phyloP scores from a whole-genome alignment of 495 filamentous ascomycete genomes.

The Xylaria telfairii region DNA sequence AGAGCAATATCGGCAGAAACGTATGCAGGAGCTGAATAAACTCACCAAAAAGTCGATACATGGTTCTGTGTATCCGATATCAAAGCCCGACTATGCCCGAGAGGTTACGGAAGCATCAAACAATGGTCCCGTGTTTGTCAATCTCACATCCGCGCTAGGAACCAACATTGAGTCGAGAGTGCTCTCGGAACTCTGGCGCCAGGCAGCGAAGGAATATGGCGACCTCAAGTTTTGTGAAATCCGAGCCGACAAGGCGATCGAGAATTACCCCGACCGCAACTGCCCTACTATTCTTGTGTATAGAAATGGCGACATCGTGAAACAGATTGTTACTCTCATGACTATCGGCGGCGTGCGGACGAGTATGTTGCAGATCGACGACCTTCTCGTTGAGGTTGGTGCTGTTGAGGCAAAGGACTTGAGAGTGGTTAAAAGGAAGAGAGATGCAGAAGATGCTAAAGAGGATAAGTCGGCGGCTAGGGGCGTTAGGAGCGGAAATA shows the following conservation, averaged over 20 bases:
- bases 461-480: constrained; percentile 52
- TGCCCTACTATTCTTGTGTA: constrained; percentile 95
- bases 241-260: constrained; percentile 88
- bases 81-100: constrained; percentile 88
- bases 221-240: constrained; percentile 99
- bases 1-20: constrained; percentile 82
- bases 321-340: constrained; percentile 83
- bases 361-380: constrained; percentile 68
- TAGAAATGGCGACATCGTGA: constrained; percentile 86
- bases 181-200: constrained; percentile 84
- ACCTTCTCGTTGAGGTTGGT: constrained; percentile 78
- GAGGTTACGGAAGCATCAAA: constrained; percentile 93
- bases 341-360: constrained; percentile 76
- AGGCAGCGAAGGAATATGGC: constrained; percentile 80
- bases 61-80: constrained; percentile 89
- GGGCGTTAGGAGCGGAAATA: constrained; percentile 50
- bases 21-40: constrained; percentile 77
- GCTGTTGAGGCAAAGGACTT: constrained; percentile 78
- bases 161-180: constrained; percentile 84
- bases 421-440: constrained; percentile 70
- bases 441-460: constrained; percentile 64
- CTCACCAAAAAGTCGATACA: constrained; percentile 77
- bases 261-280: constrained; percentile 92
- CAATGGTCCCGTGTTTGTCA: constrained; percentile 76
- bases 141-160: constrained; percentile 76